These are phyloP conservation scores for Zygoascus biomembranicola DNA, from an alignment of 805 yeast genomes.

Conservation along the genomic window DNA sequence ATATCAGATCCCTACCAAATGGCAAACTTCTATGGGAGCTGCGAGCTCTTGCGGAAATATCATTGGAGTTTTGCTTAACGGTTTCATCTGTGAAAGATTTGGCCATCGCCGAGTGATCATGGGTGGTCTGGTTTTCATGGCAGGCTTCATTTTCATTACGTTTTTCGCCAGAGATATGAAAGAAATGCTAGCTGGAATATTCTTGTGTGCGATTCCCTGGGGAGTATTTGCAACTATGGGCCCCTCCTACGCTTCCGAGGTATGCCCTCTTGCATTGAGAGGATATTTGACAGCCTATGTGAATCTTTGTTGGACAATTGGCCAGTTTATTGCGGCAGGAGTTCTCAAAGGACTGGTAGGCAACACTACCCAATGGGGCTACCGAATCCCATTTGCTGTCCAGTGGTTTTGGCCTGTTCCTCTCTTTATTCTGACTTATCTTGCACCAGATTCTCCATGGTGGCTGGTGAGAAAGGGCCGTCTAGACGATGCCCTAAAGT, in stretches of 20 bases:
- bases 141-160: slow-evolving; percentile 36
- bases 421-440: slow-evolving; percentile 30
- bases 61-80: slow-evolving; percentile 39
- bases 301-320: slow-evolving; percentile 47
- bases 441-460: slow-evolving; percentile 52
- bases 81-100: slow-evolving; percentile 35
- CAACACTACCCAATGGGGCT: slow-evolving; percentile 19
- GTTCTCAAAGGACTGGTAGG: slow-evolving; percentile 33
- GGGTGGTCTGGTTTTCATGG: slow-evolving; percentile 22
- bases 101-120: slow-evolving; percentile 36
- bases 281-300: slow-evolving; percentile 42
- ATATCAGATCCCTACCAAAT: slow-evolving; percentile 29
- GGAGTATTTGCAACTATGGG: slow-evolving; percentile 45
- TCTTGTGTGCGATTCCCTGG: slow-evolving; percentile 38
- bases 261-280: slow-evolving; percentile 44
- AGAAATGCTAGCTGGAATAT: slow-evolving; percentile 31
- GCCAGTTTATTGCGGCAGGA: slow-evolving; percentile 49
- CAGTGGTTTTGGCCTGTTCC: slow-evolving; percentile 18
- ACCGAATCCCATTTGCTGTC: slow-evolving; percentile 13
- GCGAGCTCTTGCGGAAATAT: slow-evolving; percentile 32
- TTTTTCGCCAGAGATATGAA: slow-evolving; percentile 37
- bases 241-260: slow-evolving; percentile 47
- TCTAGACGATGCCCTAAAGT: slow-evolving; percentile 35
- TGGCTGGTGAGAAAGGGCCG: slow-evolving; percentile 40
- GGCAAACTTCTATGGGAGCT: slow-evolving; percentile 16